phyloP scores from a whole-genome alignment of 345 rosid species.

The Eucalyptus erythrocorys region DNA sequence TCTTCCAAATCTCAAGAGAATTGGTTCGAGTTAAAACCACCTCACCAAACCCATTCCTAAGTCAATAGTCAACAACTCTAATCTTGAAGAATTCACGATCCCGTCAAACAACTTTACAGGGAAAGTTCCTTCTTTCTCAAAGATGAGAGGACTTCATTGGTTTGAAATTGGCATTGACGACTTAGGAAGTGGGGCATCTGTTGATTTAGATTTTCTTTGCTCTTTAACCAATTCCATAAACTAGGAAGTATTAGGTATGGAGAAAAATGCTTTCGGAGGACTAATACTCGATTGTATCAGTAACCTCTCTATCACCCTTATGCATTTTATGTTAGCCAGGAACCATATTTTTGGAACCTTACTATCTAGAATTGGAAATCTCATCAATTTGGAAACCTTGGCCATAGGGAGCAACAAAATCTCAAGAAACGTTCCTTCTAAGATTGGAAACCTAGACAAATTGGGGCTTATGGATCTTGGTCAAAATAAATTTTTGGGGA shows the following conservation, averaged over 20 bases:
- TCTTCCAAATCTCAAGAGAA: not conserved
- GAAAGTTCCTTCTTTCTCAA: not conserved
- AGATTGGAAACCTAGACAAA: not conserved
- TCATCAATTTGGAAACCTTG: not conserved
- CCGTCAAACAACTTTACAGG: rapidly evolving
- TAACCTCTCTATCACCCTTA: not conserved
- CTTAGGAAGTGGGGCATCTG: not conserved
- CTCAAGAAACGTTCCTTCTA: not conserved
- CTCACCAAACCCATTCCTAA: not conserved
- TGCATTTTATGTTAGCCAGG: rapidly evolving
- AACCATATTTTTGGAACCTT: not conserved
- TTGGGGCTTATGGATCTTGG: not conserved
- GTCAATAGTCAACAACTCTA: not conserved
- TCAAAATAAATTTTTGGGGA: not conserved
- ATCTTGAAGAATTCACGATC: not conserved
- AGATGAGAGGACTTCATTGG: not conserved
- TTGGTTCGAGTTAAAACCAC: rapidly evolving
- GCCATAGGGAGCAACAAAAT: not conserved
- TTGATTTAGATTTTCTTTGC: constrained; percentile 1
- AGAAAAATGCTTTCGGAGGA: not conserved
- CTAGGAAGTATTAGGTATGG: too few species aligned
- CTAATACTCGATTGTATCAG: not conserved
- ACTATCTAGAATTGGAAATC: not conserved
- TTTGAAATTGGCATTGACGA: not conserved
- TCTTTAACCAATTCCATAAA: not conserved